Evolutionary conservation across 148 eudicot genomes (phyloP).

Genomic region (Nepenthes gracilis): DNA sequence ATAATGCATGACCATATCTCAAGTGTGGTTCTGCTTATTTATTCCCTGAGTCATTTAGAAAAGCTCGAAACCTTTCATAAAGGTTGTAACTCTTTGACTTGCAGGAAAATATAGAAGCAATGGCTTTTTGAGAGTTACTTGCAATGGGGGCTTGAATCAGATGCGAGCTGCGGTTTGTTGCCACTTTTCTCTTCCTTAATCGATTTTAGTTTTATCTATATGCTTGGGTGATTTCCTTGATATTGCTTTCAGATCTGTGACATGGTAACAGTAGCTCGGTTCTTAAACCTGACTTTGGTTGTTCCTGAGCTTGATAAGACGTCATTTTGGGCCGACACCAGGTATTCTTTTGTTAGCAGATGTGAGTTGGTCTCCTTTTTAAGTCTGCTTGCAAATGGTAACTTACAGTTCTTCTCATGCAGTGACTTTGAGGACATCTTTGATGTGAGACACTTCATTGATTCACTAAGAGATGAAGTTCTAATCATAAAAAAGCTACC

Average conservation of each 20-base stretch:
- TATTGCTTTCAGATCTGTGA: constrained; percentile 69
- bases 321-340: constrained; percentile 93
- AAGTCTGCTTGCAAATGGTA: neutral
- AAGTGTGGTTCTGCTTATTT: too few relatives aligned
- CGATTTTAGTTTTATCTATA: constrained; percentile 4
- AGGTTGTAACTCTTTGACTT: constrained; percentile 1
- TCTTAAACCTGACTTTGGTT: constrained; percentile 79
- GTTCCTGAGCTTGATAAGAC: constrained; percentile 96
- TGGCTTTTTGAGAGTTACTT: constrained; percentile 73
- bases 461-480: constrained; percentile 79
- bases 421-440: constrained; percentile 91
- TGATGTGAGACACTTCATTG: constrained; percentile 79
- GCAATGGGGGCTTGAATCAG: constrained; percentile 97
- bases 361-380: neutral
- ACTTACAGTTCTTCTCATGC: constrained; percentile 12
- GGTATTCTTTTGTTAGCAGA: constrained; percentile 34
- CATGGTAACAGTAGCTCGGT: constrained; percentile 89
- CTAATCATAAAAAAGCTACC: constrained; percentile 66
- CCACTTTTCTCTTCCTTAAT: constrained; percentile 3
- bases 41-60: too few relatives aligned
- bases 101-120: constrained; percentile 85
- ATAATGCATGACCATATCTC: too few relatives aligned
- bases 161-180: constrained; percentile 95
- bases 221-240: constrained; percentile 5
- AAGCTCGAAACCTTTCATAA: too few relatives aligned